Evolutionary conservation across 495 filamentous ascomycete species (phyloP).

Genomic region (Daldinia caldariorum): DNA sequence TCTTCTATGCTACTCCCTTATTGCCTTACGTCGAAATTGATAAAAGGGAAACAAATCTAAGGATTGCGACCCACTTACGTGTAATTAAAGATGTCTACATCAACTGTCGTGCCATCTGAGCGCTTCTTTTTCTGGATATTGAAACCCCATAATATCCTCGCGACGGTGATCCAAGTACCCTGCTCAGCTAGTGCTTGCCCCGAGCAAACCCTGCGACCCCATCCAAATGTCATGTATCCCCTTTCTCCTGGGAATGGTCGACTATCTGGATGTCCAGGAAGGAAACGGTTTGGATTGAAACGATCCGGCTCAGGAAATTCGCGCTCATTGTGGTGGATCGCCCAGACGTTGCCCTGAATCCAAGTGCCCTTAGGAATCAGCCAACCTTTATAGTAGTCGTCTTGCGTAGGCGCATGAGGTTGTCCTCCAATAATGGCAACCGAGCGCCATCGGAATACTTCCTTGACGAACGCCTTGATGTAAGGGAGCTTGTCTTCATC

Average conservation of each 20-base stretch:
- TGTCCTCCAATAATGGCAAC: slow-evolving; percentile 71
- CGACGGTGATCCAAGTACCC: slow-evolving; percentile 64
- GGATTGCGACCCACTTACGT: slow-evolving; percentile 42
- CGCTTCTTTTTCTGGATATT: slow-evolving; percentile 61
- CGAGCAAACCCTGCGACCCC: slow-evolving; percentile 68
- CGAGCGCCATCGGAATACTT: slow-evolving; percentile 71
- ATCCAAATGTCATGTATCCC: slow-evolving; percentile 72
- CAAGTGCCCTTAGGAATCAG: slow-evolving; percentile 64
- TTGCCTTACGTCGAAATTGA: neutral
- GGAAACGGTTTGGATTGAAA: slow-evolving; percentile 62
- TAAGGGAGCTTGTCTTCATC: slow-evolving; percentile 69
- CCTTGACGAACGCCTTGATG: slow-evolving; percentile 67
- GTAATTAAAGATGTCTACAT: slow-evolving; percentile 62
- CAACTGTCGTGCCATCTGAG: slow-evolving; percentile 58
- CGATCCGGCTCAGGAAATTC: slow-evolving; percentile 70
- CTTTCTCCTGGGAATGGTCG: slow-evolving; percentile 67
- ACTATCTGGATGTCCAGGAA: slow-evolving; percentile 57
- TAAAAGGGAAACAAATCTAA: no score
- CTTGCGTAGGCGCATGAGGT: slow-evolving; percentile 68
- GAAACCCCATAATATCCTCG: slow-evolving; percentile 66
- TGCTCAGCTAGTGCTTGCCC: slow-evolving; percentile 69
- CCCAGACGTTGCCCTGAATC: slow-evolving; percentile 71
- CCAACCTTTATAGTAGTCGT: slow-evolving; percentile 66
- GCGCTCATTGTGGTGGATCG: slow-evolving; percentile 70
- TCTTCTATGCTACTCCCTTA: neutral